Conservation (phyloP, 1,284 basidiomycete genomes). For the Microbotryomycetes sp. region DNA sequence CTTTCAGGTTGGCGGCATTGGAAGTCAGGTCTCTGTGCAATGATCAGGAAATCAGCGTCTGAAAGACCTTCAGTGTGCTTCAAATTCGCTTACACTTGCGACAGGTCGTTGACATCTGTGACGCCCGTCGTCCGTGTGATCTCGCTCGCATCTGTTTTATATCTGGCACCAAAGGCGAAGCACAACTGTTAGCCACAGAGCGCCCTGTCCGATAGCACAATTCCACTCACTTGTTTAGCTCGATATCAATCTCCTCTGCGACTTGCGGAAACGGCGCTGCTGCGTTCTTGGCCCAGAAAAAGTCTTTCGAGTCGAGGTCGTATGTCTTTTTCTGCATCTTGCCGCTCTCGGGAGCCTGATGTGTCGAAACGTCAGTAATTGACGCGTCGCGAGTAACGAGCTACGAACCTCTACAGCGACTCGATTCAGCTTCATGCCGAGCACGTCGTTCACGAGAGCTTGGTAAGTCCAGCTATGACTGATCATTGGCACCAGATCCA, state of each 20-base stretch:
- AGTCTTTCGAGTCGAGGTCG: conserved; percentile 96
- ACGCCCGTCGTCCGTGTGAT: conserved; percentile 94
- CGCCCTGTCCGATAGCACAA: neutral
- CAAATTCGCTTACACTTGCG: conserved; percentile 62
- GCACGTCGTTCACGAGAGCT: conserved; percentile 92
- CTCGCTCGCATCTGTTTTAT: conserved; percentile 95
- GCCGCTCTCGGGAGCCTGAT: conserved; percentile 48
- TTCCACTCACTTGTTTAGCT: conserved; percentile 59
- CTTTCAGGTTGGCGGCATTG: conserved; percentile 92
- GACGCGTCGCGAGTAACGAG: neutral
- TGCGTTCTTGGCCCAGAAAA: conserved; percentile 97
- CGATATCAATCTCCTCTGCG: conserved; percentile 91
- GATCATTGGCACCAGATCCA: conserved; percentile 90
- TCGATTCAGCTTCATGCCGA: conserved; percentile 94
- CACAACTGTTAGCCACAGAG: neutral
- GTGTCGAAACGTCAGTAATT: neutral
- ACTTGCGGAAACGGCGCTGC: conserved; percentile 96
- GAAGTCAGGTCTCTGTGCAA: conserved; percentile 71
- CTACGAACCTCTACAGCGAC: conserved; percentile 61
- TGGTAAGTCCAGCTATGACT: conserved; percentile 99
- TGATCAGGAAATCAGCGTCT: neutral
- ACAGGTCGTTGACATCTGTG: conserved; percentile 89
- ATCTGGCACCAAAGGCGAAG: conserved; percentile 48
- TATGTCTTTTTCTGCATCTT: conserved; percentile 75
- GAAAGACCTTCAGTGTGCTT: neutral